Conservation (phyloP, 1,284 basidiomycete species). For the Cystobasidiaceae sp. region DNA sequence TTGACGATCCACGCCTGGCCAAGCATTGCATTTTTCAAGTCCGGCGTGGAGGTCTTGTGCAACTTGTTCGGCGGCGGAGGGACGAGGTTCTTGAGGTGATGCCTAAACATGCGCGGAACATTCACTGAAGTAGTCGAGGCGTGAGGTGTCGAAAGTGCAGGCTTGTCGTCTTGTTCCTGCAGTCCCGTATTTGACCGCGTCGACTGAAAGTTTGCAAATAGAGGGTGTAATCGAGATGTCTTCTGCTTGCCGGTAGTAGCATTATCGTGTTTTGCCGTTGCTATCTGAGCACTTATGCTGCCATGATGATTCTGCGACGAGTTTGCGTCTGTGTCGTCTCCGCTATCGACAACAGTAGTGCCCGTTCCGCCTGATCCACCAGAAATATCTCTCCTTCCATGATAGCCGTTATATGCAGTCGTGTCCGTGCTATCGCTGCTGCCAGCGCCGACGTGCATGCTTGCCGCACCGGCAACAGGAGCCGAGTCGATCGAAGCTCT, state of each 20-base stretch:
- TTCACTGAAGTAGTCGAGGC: background rate
- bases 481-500: conserved; percentile 12
- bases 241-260: background rate
- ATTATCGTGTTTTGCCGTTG: background rate
- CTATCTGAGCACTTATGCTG: background rate
- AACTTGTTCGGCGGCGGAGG: conserved; percentile 34
- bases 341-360: conserved; percentile 23
- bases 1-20: conserved; percentile 1
- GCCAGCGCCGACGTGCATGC: background rate
- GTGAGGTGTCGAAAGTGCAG: background rate
- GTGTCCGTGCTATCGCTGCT: background rate
- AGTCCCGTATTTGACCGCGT: background rate
- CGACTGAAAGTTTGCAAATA: background rate
- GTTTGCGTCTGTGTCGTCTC: conserved; percentile 5
- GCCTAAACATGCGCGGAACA: conserved; percentile 23
- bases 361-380: conserved; percentile 18
- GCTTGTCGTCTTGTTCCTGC: background rate
- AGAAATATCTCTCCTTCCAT: conserved; percentile 10
- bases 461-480: background rate
- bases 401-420: background rate
- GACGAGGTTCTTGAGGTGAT: conserved; percentile 33
- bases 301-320: background rate
- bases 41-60: conserved; percentile 23
- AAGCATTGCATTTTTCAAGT: conserved; percentile 2
- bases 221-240: conserved; percentile 6